These are phyloP conservation scores for Nicotiana tabacum DNA, from an alignment of 257 asterid species.

Conservation along the genomic window DNA sequence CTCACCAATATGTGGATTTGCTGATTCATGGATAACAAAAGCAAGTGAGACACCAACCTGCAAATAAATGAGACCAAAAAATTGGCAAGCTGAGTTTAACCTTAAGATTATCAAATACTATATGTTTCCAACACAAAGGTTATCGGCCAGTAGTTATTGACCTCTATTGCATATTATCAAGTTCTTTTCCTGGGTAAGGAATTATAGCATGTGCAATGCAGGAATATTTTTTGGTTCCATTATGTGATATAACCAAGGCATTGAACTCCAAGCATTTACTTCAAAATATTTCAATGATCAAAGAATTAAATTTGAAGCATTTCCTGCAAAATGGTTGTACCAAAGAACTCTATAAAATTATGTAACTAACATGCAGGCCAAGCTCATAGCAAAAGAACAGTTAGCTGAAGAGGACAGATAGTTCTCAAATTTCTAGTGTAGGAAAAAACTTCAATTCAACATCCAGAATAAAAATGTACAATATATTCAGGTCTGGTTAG, in stretches of 20 bases:
- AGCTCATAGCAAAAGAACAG: background rate
- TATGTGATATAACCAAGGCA: background rate
- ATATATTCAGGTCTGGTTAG: background rate
- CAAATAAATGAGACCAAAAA: constrained; percentile 23
- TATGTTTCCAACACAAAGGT: background rate
- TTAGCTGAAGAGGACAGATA: background rate
- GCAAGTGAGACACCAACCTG: constrained; percentile 99
- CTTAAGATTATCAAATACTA: constrained; percentile 9
- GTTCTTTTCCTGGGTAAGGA: background rate
- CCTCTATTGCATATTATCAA: background rate
- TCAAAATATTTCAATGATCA: background rate
- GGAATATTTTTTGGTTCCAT: background rate
- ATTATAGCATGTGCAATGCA: background rate
- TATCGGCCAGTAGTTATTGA: background rate
- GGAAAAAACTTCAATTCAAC: background rate
- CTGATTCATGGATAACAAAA: constrained; percentile 99
- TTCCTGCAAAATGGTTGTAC: background rate
- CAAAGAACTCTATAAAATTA: background rate
- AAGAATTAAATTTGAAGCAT: background rate
- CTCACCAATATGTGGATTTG: constrained; percentile 97
- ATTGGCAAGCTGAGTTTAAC: constrained; percentile 10
- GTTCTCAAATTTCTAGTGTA: background rate
- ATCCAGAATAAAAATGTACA: background rate
- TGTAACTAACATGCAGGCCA: background rate
- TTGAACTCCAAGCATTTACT: background rate